Percentiles rank a stretch among this genome's conserved stretches.
Evolutionary conservation across 108 stramenopile genomes (phyloP).

Genomic region (Fistulifera solaris): DNA sequence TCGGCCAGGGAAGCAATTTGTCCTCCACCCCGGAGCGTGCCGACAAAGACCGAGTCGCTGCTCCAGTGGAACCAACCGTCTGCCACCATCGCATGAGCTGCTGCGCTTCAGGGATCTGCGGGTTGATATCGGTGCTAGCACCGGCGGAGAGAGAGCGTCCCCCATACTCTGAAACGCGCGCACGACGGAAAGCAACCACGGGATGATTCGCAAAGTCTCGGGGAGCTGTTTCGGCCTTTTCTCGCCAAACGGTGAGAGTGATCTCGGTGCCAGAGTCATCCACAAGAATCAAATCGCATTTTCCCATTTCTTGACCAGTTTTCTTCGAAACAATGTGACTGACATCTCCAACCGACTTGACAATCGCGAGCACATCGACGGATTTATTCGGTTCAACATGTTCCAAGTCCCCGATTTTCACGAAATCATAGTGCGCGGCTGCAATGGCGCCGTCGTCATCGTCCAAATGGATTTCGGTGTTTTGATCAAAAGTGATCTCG

Average conservation of each 20-base stretch:
- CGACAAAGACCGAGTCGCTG: conserved; percentile 46
- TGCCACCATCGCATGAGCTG: conserved; percentile 59
- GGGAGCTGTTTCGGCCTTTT: conserved; percentile 25
- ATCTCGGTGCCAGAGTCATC: conserved; percentile 90
- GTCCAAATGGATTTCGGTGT: conserved; percentile 71
- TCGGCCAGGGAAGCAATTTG: conserved; percentile 46
- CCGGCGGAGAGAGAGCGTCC: conserved; percentile 53
- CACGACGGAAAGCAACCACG: conserved; percentile 80
- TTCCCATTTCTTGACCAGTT: conserved; percentile 73
- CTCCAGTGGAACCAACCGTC: conserved; percentile 34
- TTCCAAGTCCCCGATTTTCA: conserved; percentile 59
- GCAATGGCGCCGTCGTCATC: conserved; percentile 68
- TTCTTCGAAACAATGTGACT: conserved; percentile 63
- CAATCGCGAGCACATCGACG: conserved; percentile 85
- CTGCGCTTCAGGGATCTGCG: conserved; percentile 50
- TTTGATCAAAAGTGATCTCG: conserved; percentile 92
- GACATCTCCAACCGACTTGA: conserved; percentile 63
- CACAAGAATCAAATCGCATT: conserved; percentile 82
- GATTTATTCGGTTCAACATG: conserved; percentile 31
- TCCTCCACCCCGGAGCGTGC: conserved; percentile 52
- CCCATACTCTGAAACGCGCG: conserved; percentile 84
- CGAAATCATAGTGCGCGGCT: conserved; percentile 51
- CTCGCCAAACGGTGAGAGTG: conserved; percentile 84
- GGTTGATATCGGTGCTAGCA: conserved; percentile 37
- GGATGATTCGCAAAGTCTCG: conserved; percentile 42